These are phyloP conservation scores for Hypocrella siamensis DNA, from an alignment of 2,329 filamentous ascomycete species.

Conservation along the genomic window DNA sequence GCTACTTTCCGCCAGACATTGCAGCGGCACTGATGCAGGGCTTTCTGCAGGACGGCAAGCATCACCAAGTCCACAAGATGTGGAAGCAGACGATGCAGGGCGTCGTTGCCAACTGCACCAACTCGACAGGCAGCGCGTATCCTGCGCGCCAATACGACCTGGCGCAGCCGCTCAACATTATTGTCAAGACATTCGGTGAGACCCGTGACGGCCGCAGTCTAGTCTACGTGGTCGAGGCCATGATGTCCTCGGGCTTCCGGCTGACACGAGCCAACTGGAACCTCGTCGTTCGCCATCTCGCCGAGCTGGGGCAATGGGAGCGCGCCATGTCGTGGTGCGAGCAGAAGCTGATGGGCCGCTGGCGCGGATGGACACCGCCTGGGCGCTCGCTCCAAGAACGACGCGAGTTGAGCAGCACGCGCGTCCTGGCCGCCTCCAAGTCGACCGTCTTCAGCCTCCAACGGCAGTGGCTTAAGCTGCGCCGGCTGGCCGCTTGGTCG, in stretches of 20 bases:
- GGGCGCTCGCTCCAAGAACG: slow-evolving; percentile 13
- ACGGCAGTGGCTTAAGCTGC: slow-evolving; percentile 32
- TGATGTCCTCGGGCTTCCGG: slow-evolving; percentile 51
- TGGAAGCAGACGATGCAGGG: slow-evolving; percentile 49
- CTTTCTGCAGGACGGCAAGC: slow-evolving; percentile 40
- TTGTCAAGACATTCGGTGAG: slow-evolving; percentile 28
- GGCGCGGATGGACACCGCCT: slow-evolving; percentile 51
- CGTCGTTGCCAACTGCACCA: slow-evolving; percentile 22
- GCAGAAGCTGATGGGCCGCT: slow-evolving; percentile 58
- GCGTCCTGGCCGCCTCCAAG: slow-evolving; percentile 15
- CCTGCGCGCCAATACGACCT: slow-evolving; percentile 36
- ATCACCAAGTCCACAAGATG: slow-evolving; percentile 43
- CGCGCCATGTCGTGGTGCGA: slow-evolving; percentile 66
- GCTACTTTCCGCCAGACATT: slow-evolving; percentile 34
- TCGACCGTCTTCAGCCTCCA: slow-evolving; percentile 31
- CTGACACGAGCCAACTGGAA: slow-evolving; percentile 74
- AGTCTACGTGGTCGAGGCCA: slow-evolving; percentile 31
- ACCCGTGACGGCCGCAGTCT: slow-evolving; percentile 29
- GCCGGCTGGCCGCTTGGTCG: slow-evolving; percentile 33
- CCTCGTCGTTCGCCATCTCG: slow-evolving; percentile 53
- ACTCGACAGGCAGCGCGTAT: slow-evolving; percentile 17
- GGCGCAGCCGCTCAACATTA: slow-evolving; percentile 29
- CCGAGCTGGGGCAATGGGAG: slow-evolving; percentile 38
- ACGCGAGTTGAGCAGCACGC: slow-evolving; percentile 21
- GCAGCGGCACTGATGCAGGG: slow-evolving; percentile 53